These are phyloP conservation scores for Glebionis coronaria DNA, from an alignment of 129 eudicot species.

Conservation along the genomic window DNA sequence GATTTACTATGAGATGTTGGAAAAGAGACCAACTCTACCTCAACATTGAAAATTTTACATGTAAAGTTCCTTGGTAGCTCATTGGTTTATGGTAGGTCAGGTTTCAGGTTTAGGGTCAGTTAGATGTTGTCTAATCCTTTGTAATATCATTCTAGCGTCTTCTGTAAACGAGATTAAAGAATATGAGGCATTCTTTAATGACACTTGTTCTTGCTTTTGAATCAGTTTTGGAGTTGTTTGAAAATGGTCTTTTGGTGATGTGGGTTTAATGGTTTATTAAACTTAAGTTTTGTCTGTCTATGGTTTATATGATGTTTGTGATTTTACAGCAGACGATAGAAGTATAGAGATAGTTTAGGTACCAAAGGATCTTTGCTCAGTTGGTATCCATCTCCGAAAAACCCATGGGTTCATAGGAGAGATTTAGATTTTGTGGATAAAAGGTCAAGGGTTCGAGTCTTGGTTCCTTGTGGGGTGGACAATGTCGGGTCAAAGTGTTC, in stretches of 20 bases:
- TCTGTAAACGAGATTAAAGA: background rate
- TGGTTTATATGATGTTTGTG: too few species aligned
- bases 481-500: too few species aligned
- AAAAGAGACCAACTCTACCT: slow-evolving; percentile 66
- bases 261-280: background rate
- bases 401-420: too few species aligned
- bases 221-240: slow-evolving; percentile 9
- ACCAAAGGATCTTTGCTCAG: too few species aligned
- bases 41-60: slow-evolving; percentile 52
- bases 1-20: slow-evolving; percentile 72
- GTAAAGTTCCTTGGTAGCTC: slow-evolving; percentile 40
- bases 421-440: too few species aligned
- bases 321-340: too few species aligned
- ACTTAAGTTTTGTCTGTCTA: background rate
- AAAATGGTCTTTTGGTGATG: background rate
- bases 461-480: too few species aligned
- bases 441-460: too few species aligned
- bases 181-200: background rate
- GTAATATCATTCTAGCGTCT: background rate
- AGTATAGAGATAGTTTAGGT: too few species aligned
- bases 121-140: slow-evolving; percentile 29
- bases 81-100: slow-evolving; percentile 31
- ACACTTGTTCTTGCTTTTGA: background rate
- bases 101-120: slow-evolving; percentile 17
- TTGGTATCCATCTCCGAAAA: too few species aligned